phyloP scores from a whole-genome alignment of 495 filamentous ascomycete genomes.

The Rhypophila decipiens region DNA sequence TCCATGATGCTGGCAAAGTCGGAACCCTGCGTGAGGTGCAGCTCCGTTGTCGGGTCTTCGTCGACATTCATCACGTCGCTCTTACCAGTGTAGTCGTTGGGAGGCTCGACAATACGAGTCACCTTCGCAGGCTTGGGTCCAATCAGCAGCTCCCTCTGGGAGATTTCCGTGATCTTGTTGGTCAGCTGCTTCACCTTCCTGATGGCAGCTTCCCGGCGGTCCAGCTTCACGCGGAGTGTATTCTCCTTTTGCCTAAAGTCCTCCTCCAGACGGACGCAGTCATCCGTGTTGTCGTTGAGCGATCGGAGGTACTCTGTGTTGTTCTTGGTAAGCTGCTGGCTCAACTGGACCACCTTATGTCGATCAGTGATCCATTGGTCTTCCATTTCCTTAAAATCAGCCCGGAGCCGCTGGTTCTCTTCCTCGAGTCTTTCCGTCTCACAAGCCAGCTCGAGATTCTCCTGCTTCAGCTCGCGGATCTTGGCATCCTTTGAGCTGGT shows the following conservation, averaged over 20 bases:
- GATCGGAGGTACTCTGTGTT: constrained; percentile 19
- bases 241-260: constrained; percentile 28
- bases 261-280: constrained; percentile 26
- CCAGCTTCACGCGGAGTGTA: constrained; percentile 25
- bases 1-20: constrained; percentile 37
- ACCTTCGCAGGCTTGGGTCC: constrained; percentile 28
- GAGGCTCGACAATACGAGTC: constrained; percentile 28
- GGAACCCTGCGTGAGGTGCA: constrained; percentile 35
- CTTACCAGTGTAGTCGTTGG: constrained; percentile 22
- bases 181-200: constrained; percentile 27
- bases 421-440: constrained; percentile 27
- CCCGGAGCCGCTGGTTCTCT: constrained; percentile 25
- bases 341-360: constrained; percentile 23
- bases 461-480: constrained; percentile 27
- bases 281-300: constrained; percentile 19
- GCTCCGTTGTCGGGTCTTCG: constrained; percentile 37
- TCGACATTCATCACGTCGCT: constrained; percentile 23
- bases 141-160: constrained; percentile 23
- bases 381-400: constrained; percentile 19
- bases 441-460: constrained; percentile 26
- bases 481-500: constrained; percentile 18
- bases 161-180: constrained; percentile 24
- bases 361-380: constrained; percentile 21
- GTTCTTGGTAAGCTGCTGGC: constrained; percentile 22
- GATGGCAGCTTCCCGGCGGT: constrained; percentile 27